These are phyloP conservation scores for Stagonosporopsis vannaccii DNA, from an alignment of 2,329 filamentous ascomycete genomes.

Conservation along the genomic window DNA sequence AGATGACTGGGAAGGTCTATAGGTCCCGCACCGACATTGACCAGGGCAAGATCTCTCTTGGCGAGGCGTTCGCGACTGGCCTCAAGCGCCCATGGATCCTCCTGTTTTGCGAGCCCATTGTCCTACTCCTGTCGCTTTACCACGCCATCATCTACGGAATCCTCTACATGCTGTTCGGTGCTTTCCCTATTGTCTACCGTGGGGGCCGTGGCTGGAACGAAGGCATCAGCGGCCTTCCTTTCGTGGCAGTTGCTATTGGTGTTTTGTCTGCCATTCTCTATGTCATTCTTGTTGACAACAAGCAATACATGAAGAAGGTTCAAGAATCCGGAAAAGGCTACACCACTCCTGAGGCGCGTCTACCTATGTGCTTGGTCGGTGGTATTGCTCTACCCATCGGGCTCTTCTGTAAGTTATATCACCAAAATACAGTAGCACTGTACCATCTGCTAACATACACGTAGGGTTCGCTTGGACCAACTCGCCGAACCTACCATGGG, in stretches of 20 bases:
- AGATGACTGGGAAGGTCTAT: conserved; percentile 62
- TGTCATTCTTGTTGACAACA: conserved; percentile 49
- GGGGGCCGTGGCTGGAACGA: conserved; percentile 46
- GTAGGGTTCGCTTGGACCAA: conserved; percentile 52
- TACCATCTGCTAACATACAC: neutral
- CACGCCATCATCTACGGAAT: conserved; percentile 62
- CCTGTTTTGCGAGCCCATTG: conserved; percentile 74
- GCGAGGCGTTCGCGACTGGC: conserved; percentile 61
- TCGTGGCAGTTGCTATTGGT: conserved; percentile 73
- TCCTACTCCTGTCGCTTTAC: conserved; percentile 69
- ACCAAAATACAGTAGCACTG: neutral
- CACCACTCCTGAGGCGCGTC: conserved; percentile 70
- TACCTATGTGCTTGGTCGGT: conserved; percentile 69
- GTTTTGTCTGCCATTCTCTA: conserved; percentile 67
- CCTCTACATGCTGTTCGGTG: conserved; percentile 59
- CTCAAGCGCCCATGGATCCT: conserved; percentile 73
- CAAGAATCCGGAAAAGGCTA: conserved; percentile 59
- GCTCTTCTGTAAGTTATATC: conserved; percentile 43
- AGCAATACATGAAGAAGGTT: conserved; percentile 50
- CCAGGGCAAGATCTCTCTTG: conserved; percentile 54
- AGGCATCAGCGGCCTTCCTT: conserved; percentile 56
- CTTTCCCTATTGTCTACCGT: conserved; percentile 69
- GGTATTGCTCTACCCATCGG: conserved; percentile 65
- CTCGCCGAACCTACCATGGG: conserved; percentile 63
- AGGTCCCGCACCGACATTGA: conserved; percentile 56